Percentiles rank a stretch among this genome's conserved stretches.
These are phyloP conservation scores for Vitis amurensis DNA, from an alignment of 164 flowering plant genomes.

Conservation along the genomic window DNA sequence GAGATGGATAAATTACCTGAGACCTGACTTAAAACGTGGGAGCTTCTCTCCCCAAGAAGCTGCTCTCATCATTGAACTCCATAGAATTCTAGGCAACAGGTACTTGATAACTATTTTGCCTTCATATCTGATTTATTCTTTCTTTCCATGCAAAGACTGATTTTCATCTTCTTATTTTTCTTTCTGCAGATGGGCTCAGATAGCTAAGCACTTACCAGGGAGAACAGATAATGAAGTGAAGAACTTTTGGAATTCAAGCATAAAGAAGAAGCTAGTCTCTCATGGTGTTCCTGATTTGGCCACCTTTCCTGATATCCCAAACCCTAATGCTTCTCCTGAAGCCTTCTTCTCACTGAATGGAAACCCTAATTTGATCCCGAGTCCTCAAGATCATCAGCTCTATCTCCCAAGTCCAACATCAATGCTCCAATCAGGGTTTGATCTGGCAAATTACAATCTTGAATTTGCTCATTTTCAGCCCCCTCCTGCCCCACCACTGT, in stretches of 20 bases:
- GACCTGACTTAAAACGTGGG: slow-evolving; percentile 90
- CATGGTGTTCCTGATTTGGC: slow-evolving; percentile 22
- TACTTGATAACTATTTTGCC: slow-evolving; percentile 9
- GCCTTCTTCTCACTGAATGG: slow-evolving; percentile 16
- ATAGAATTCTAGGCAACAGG: slow-evolving; percentile 83
- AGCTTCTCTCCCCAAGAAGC: slow-evolving; percentile 81
- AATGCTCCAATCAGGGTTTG: slow-evolving; percentile 18
- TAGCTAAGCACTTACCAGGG: slow-evolving; percentile 85
- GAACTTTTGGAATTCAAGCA: slow-evolving; percentile 93
- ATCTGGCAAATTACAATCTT: slow-evolving; percentile 9
- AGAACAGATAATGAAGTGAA: slow-evolving; percentile 96
- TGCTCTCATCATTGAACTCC: slow-evolving; percentile 80
- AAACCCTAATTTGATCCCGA: slow-evolving; percentile 30
- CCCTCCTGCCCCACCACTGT: slow-evolving; percentile 4
- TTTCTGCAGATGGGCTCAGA: slow-evolving; percentile 80
- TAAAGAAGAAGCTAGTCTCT: slow-evolving; percentile 71
- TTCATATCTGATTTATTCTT: neutral
- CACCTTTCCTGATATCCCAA: slow-evolving; percentile 15
- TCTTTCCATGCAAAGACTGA: neutral
- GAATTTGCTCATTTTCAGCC: slow-evolving; percentile 14
- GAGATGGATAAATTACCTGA: slow-evolving; percentile 86
- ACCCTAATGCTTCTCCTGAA: slow-evolving; percentile 13
- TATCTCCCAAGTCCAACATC: slow-evolving; percentile 23
- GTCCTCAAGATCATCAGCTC: slow-evolving; percentile 15
- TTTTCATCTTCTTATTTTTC: neutral